These are phyloP conservation scores for Myrica gale DNA, from an alignment of 306 rosid species.

Conservation along the genomic window DNA sequence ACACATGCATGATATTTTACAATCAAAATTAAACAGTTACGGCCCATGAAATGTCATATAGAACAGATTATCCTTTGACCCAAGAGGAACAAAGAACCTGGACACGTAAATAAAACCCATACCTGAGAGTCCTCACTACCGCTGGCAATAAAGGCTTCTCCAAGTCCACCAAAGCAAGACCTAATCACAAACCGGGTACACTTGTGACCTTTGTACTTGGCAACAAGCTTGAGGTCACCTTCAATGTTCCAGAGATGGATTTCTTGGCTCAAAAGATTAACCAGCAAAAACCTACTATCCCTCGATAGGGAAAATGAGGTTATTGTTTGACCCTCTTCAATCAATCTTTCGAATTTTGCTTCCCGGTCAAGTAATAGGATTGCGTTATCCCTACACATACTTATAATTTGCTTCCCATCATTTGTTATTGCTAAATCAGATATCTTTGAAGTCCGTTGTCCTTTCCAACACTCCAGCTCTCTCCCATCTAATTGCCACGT, in stretches of 20 bases:
- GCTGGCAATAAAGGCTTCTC: constrained; percentile 88
- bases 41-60: not conserved
- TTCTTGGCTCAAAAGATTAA: constrained; percentile 89
- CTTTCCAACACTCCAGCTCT: constrained; percentile 94
- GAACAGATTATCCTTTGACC: not conserved
- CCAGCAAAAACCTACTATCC: constrained; percentile 72
- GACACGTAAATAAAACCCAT: constrained; percentile 29
- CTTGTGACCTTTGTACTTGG: constrained; percentile 77
- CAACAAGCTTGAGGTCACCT: constrained; percentile 61
- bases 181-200: constrained; percentile 78
- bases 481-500: constrained; percentile 92
- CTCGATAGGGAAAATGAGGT: constrained; percentile 86
- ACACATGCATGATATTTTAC: no score
- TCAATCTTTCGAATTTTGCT: constrained; percentile 65
- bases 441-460: constrained; percentile 70
- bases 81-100: not conserved
- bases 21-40: no score
- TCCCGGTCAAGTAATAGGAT: constrained; percentile 74
- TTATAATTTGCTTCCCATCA: constrained; percentile 72
- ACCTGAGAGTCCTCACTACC: constrained; percentile 99
- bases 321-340: constrained; percentile 74
- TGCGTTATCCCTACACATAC: constrained; percentile 62
- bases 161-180: constrained; percentile 93
- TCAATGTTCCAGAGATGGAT: constrained; percentile 91
- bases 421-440: constrained; percentile 82